phyloP scores from a whole-genome alignment of 2,329 filamentous ascomycete species.

The Cercospora berteroae region DNA sequence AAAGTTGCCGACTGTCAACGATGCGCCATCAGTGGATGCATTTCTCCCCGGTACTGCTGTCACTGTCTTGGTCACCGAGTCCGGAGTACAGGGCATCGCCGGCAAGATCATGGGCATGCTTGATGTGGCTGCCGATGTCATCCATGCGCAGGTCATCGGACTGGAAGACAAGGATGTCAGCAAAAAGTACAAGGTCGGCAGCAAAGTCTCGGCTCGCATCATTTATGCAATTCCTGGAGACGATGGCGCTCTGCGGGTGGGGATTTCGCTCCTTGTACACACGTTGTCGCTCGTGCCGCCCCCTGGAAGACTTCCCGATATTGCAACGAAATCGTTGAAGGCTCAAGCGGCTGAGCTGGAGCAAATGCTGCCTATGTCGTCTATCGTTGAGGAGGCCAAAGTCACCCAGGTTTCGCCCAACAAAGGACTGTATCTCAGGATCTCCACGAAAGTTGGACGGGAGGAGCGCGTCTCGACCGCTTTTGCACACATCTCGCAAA shows the following conservation, averaged over 20 bases:
- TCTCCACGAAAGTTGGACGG: constrained; percentile 45
- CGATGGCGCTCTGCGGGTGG: constrained; percentile 72
- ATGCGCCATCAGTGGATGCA: constrained; percentile 81
- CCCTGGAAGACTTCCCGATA: constrained; percentile 39
- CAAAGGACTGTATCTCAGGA: constrained; percentile 76
- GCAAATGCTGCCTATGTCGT: constrained; percentile 67
- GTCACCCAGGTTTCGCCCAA: constrained; percentile 76
- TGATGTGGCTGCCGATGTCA: constrained; percentile 83
- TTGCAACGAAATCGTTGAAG: constrained; percentile 31
- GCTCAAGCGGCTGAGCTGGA: constrained; percentile 29
- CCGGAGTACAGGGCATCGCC: constrained; percentile 69
- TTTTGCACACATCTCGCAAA: constrained; percentile 93
- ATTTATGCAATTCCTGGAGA: constrained; percentile 82
- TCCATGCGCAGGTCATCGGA: constrained; percentile 78
- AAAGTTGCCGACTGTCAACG: constrained; percentile 51
- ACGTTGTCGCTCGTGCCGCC: constrained; percentile 62
- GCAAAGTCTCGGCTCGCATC: constrained; percentile 80
- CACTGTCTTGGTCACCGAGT: constrained; percentile 77
- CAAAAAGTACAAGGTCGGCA: constrained; percentile 76
- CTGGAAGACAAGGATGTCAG: constrained; percentile 67
- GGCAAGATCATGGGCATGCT: constrained; percentile 92
- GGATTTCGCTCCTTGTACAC: constrained; percentile 85
- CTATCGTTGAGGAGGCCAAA: constrained; percentile 72
- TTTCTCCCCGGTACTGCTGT: constrained; percentile 91
- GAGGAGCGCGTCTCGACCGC: constrained; percentile 20